These are phyloP conservation scores for Westerdykella sp. DNA, from an alignment of 2,329 filamentous ascomycete species.

Conservation along the genomic window DNA sequence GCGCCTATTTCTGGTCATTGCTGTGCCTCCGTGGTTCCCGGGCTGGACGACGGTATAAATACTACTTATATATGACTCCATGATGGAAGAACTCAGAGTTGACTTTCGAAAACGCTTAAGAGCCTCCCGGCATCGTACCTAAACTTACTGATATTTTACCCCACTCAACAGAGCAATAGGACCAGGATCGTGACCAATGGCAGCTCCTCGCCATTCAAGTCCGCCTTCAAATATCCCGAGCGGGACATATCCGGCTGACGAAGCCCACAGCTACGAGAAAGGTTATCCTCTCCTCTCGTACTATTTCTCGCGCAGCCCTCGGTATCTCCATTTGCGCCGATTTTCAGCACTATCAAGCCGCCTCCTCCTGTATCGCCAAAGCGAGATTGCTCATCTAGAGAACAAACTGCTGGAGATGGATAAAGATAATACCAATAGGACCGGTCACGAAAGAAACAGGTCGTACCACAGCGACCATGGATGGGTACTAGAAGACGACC, in stretches of 20 bases:
- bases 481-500: neutral
- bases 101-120: no score
- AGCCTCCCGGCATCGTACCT: no score
- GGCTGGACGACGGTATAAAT: no score
- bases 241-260: neutral
- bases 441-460: neutral
- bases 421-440: slow-evolving; percentile 1
- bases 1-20: no score
- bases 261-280: neutral
- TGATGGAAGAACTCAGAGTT: no score
- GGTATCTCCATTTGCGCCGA: slow-evolving; percentile 8
- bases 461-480: slow-evolving; percentile 1
- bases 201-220: neutral
- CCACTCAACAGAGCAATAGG: no score
- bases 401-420: slow-evolving; percentile 2
- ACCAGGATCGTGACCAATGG: no score
- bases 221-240: neutral
- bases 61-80: no score
- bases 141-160: no score
- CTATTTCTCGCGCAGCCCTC: slow-evolving; percentile 5
- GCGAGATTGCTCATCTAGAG: slow-evolving; percentile 4
- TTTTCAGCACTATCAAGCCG: slow-evolving; percentile 7
- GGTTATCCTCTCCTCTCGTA: slow-evolving; percentile 7
- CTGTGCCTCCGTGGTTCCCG: no score
- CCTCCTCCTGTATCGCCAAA: slow-evolving; percentile 6